Base-by-base conservation (phyloP, 345 rosid species). In the Heritiera fomes region DNA sequence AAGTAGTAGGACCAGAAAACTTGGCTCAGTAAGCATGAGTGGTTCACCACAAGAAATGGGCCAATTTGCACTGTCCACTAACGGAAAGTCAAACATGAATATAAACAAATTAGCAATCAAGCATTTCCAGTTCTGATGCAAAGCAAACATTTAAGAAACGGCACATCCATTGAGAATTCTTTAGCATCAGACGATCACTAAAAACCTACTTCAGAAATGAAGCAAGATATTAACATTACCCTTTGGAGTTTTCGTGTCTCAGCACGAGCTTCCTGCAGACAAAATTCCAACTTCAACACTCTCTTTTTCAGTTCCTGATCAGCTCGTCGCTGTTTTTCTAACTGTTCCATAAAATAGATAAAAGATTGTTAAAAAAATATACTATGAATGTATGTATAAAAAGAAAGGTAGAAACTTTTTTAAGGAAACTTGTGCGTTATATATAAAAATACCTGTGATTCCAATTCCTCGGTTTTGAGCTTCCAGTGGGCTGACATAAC, bases 231-330 rank as follows among this genome's bases (percentile, higher is more conserved):
- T 3, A 77, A 49, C 32, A 71, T 80, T 85, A 91, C 99, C 93
- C 93, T 85, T 28, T 88, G 96, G 58, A 93, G 96, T 82, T 89
- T 95, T 79, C 92, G 86, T 20, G 91, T 90, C 87, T 91, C 98
- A 76, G 91, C 75, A 78, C 90, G 94, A 69, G 96, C 89, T 83
- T 95, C 97, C 32, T 92, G 98, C 71, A 93, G 94, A 87, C 93
- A 93, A 82, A 95, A 93, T 71, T 93, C 99, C 84, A 95, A 77
- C 87, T 90, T 95, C 89, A 93, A 78, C 67, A 92, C 97, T 77
- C 90, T 88, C 91, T 91, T 95, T 75, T 89, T 95, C 56, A 92
- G 88, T 77, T 95, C 98, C 78, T 93, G 98, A 85, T 91, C 97
- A 58, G 89, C 87, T 80, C 92, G 86, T n/a, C 85, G 83, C 77